Base-by-base conservation (phyloP, 768 basidiomycete species). In the Mycena capillaripes region DNA sequence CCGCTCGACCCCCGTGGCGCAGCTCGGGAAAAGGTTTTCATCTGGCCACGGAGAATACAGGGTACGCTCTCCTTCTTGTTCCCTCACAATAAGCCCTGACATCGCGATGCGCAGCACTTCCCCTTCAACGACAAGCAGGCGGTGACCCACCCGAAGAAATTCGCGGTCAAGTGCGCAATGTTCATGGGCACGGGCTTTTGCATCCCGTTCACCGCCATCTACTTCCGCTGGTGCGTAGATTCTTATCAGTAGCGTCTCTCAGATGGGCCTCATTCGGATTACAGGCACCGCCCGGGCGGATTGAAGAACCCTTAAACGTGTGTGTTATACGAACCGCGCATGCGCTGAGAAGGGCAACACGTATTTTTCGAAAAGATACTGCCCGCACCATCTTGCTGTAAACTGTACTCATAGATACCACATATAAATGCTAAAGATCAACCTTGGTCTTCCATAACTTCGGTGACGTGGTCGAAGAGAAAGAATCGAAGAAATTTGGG, bases 131-230 rank as follows among this genome's bases (percentile, higher is more conserved):
- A 52, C 40, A 60, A 61, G 10, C 62, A 75, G 64, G 74, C 66
- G 16, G 23, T 56, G 14, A 69, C 56, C 6, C 67, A 75, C 64
- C 57, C 52, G 21, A n/a, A 6, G 23, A 71, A 42, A 29, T 75
- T 71, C 46, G 74, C 66, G 3, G 32, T 58, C 11, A 71, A 72
- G 63, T 53, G 40, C 46, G 36, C 63, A 4, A 42, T 38, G 32
- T 75, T 75, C 67, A 65, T 75, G 67, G 56, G 67, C 38, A 50
- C 70, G n/a, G 74, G 62, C 19, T 75, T 75, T 27, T 62, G 17
- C 63, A 72, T 75, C 63, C 74, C 74, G 3, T 75, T 75, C 67
- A 64, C 30, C 40, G 74, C 74, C 27, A 75, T 75, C 53, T 75
- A 57, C 44, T 72, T 69, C 66, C 70, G 70, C 67, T 75, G 74